Percentiles rank a stretch among this genome's conserved stretches.
These are phyloP conservation scores for Pseudocercospora ulei DNA, from an alignment of 2,329 filamentous ascomycete genomes.

Conservation along the genomic window DNA sequence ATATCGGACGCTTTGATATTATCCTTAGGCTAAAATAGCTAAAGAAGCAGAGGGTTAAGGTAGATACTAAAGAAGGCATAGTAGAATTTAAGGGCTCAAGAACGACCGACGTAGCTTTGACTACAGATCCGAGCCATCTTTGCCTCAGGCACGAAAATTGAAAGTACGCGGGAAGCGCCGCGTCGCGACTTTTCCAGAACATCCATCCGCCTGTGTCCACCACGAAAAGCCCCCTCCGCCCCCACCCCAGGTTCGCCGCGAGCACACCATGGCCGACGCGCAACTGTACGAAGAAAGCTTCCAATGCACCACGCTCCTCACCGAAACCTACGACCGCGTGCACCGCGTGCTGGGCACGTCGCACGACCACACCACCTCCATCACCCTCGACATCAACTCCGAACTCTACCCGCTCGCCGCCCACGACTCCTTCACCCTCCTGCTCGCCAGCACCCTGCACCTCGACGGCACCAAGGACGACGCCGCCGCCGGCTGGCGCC, in stretches of 20 bases:
- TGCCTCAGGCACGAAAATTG: too few species aligned
- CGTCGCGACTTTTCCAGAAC: too few species aligned
- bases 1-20: too few species aligned
- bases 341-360: slow-evolving; percentile 72
- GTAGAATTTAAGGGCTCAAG: too few species aligned
- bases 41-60: too few species aligned
- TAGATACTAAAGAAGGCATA: too few species aligned
- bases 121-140: too few species aligned
- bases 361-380: slow-evolving; percentile 60
- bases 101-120: too few species aligned
- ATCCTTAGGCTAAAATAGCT: too few species aligned
- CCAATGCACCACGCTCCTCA: slow-evolving; percentile 50
- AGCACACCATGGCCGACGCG: slow-evolving; percentile 22
- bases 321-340: slow-evolving; percentile 89
- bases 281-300: slow-evolving; percentile 26
- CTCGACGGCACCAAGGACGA: slow-evolving; percentile 65
- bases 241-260: background rate
- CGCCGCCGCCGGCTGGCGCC: slow-evolving; percentile 56
- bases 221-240: background rate
- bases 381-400: slow-evolving; percentile 86
- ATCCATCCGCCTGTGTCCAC: too few species aligned
- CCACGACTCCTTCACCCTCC: slow-evolving; percentile 68
- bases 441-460: slow-evolving; percentile 73
- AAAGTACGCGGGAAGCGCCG: too few species aligned
- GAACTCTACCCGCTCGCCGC: slow-evolving; percentile 73